These are phyloP conservation scores for Boletus semigastroideus DNA, from an alignment of 1,284 basidiomycete genomes.

Conservation along the genomic window DNA sequence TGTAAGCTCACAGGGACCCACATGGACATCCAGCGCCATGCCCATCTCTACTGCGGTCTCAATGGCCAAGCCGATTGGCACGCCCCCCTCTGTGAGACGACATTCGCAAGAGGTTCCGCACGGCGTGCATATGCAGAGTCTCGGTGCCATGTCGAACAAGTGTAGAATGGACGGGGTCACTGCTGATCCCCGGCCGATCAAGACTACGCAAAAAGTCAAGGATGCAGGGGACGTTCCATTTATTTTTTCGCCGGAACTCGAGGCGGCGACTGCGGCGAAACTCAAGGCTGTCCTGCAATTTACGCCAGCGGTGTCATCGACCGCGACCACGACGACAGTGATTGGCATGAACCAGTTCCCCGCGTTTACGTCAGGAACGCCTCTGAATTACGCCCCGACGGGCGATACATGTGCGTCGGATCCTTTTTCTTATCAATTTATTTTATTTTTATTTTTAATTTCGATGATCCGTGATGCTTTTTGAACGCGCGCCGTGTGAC, in stretches of 20 bases:
- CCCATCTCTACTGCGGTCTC: background rate
- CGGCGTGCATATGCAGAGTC: slow-evolving; percentile 21
- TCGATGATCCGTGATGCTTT: background rate
- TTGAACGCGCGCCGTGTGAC: slow-evolving; percentile 8
- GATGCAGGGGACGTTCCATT: slow-evolving; percentile 34
- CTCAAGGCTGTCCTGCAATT: slow-evolving; percentile 28
- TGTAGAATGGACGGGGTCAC: slow-evolving; percentile 21
- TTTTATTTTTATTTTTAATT: slow-evolving; percentile 3
- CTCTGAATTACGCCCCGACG: slow-evolving; percentile 13
- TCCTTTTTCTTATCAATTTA: slow-evolving; percentile 8
- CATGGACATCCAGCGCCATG: slow-evolving; percentile 13
- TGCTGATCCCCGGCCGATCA: slow-evolving; percentile 16
- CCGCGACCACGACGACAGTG: background rate
- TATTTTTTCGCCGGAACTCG: slow-evolving; percentile 33
- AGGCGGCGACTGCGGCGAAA: slow-evolving; percentile 30
- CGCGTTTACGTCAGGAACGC: slow-evolving; percentile 21
- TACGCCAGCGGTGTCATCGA: slow-evolving; percentile 6
- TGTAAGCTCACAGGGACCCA: slow-evolving; percentile 16
- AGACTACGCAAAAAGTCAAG: slow-evolving; percentile 25
- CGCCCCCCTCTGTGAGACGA: slow-evolving; percentile 7
- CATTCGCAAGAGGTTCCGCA: slow-evolving; percentile 27
- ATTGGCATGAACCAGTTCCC: slow-evolving; percentile 14
- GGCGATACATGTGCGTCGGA: slow-evolving; percentile 30
- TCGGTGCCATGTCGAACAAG: slow-evolving; percentile 27
- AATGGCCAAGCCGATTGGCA: slow-evolving; percentile 7